Percentiles rank a stretch among this genome's conserved stretches.
These are phyloP conservation scores for Sporodiniella umbellata DNA, from an alignment of 371 early-diverging fungal genomes.

Conservation along the genomic window DNA sequence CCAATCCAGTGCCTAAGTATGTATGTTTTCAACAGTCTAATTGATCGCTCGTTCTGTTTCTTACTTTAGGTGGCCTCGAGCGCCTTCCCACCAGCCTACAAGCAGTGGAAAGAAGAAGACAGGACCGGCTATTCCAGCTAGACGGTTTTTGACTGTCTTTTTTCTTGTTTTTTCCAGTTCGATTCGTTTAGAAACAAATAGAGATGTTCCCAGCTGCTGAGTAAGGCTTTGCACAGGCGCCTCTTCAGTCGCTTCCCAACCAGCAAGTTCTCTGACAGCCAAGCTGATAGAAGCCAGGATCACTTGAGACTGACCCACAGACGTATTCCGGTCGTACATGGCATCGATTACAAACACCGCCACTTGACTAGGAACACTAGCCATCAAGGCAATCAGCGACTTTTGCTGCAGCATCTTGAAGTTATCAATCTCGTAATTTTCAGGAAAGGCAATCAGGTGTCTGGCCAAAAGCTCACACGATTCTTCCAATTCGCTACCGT, in stretches of 20 bases:
- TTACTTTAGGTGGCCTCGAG: conserved; percentile 34
- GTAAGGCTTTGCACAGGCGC: neutral
- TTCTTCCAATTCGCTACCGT: conserved; percentile 45
- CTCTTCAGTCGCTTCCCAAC: conserved; percentile 14
- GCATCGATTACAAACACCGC: conserved; percentile 35
- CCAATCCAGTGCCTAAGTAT: conserved; percentile 32
- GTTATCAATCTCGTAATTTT: conserved; percentile 29
- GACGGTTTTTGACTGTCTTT: conserved; percentile 18
- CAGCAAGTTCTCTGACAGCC: conserved; percentile 39
- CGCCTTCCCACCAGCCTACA: conserved; percentile 51
- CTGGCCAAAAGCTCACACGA: conserved; percentile 24
- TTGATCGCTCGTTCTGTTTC: neutral
- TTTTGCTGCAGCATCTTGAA: conserved; percentile 19
- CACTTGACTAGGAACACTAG: conserved; percentile 28
- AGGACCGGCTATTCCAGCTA: conserved; percentile 36
- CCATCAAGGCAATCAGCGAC: conserved; percentile 33
- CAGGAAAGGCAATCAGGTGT: conserved; percentile 30
- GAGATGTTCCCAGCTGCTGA: conserved; percentile 19
- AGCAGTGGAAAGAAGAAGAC: conserved; percentile 46
- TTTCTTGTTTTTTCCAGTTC: conserved; percentile 21
- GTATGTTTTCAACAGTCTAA: neutral
- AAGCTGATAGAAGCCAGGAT: conserved; percentile 29
- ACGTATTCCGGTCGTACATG: conserved; percentile 38
- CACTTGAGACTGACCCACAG: conserved; percentile 23
- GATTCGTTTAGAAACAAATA: conserved; percentile 34